These are phyloP conservation scores for Auricularia heimuer DNA, from an alignment of 768 basidiomycete genomes.

Conservation along the genomic window DNA sequence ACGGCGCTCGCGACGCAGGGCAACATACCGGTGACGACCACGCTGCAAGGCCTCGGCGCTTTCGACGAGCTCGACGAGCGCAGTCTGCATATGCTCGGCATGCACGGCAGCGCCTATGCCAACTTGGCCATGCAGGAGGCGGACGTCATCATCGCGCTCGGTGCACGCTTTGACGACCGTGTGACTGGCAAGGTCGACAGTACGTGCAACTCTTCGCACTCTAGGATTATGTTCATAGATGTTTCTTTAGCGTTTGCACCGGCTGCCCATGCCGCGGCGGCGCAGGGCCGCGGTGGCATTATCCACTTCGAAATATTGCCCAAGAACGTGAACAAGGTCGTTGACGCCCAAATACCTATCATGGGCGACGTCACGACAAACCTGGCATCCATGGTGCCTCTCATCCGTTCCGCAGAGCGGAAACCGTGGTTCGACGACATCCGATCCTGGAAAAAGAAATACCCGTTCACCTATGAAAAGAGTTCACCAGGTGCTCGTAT, in stretches of 20 bases:
- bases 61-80: conserved; percentile 85
- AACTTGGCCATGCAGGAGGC: conserved; percentile 97
- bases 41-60: conserved; percentile 88
- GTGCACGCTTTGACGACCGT: conserved; percentile 94
- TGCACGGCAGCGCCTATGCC: conserved; percentile 97
- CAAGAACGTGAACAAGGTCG: conserved; percentile 98
- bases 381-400: conserved; percentile 69
- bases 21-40: conserved; percentile 96
- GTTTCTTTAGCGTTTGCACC: conserved; percentile 62
- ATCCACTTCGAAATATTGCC: conserved; percentile 99
- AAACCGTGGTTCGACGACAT: conserved; percentile 78
- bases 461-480: conserved; percentile 82
- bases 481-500: conserved; percentile 54
- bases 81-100: conserved; percentile 94
- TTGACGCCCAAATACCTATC: conserved; percentile 88
- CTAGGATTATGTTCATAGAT: background rate
- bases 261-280: conserved; percentile 76
- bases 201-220: conserved; percentile 9
- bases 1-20: conserved; percentile 68
- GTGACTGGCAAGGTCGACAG: conserved; percentile 82
- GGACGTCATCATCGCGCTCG: conserved; percentile 95
- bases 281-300: conserved; percentile 83
- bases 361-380: conserved; percentile 88
- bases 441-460: conserved; percentile 72
- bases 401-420: conserved; percentile 56